Percentiles rank a stretch among this genome's conserved stretches.
Conservation (phyloP, 441 rosid genomes). For the Bocquillonia castaneifolia region DNA sequence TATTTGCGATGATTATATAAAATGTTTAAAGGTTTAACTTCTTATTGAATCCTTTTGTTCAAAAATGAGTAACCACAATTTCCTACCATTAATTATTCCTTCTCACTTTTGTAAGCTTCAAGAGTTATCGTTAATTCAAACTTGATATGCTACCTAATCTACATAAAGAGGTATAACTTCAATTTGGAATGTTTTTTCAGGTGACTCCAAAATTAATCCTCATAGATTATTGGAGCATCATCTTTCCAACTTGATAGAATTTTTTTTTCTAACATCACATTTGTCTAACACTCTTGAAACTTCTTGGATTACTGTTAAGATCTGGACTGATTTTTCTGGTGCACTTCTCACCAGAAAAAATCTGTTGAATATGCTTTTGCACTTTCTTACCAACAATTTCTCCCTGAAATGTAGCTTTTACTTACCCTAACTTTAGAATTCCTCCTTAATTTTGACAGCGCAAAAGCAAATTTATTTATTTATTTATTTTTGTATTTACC, state of each 20-base stretch:
- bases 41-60: not conserved
- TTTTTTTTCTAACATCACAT: not conserved
- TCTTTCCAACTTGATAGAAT: not conserved
- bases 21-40: slow-evolving; percentile 1
- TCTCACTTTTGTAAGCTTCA: slow-evolving; percentile 4
- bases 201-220: not conserved
- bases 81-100: not conserved
- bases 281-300: not conserved
- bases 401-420: not conserved
- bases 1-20: not conserved
- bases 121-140: not conserved
- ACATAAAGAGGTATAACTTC: not conserved
- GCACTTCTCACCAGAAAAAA: not conserved
- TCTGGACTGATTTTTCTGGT: not conserved
- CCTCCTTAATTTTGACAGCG: not conserved
- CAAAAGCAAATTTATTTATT: too few species aligned
- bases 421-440: not conserved
- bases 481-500: too few species aligned
- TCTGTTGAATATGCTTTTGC: not conserved
- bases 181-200: not conserved
- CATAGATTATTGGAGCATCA: not conserved
- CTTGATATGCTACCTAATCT: not conserved
- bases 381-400: not conserved
- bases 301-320: not conserved
- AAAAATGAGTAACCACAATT: not conserved